Evolutionary conservation across 768 basidiomycete species (phyloP).

Genomic region (Sarcomyxa edulis): DNA sequence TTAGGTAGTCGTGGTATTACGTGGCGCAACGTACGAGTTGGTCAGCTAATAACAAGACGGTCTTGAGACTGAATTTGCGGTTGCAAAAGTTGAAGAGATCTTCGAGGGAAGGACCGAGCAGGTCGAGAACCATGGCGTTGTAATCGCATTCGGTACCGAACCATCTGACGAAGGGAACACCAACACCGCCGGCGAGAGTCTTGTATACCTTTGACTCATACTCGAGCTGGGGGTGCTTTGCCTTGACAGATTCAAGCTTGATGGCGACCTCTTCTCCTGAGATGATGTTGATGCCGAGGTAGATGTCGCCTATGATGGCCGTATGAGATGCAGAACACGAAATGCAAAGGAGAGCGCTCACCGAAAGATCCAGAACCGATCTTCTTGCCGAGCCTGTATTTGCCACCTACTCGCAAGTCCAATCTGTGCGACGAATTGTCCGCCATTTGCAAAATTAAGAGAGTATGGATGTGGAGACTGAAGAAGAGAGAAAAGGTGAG

Average conservation of each 20-base stretch:
- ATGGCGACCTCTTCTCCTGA: slow-evolving; percentile 99
- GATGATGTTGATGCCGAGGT: slow-evolving; percentile 99
- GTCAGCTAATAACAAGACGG: slow-evolving; percentile 92
- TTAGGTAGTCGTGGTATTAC: too few relatives aligned
- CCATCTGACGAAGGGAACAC: slow-evolving; percentile 97
- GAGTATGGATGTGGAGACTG: slow-evolving; percentile 15
- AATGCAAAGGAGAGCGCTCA: slow-evolving; percentile 32
- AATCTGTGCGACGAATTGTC: slow-evolving; percentile 68
- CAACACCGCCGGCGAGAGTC: slow-evolving; percentile 98
- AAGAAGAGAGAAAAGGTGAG: slow-evolving; percentile 14
- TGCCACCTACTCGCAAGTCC: slow-evolving; percentile 86
- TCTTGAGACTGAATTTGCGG: slow-evolving; percentile 97
- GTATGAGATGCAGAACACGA: slow-evolving; percentile 8
- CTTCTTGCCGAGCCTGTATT: slow-evolving; percentile 99
- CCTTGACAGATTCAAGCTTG: slow-evolving; percentile 99
- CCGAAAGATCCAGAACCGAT: slow-evolving; percentile 98
- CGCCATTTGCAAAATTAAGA: slow-evolving; percentile 70
- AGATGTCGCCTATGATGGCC: slow-evolving; percentile 78
- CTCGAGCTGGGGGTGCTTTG: slow-evolving; percentile 99
- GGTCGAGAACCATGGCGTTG: slow-evolving; percentile 99
- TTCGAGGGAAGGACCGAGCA: slow-evolving; percentile 88
- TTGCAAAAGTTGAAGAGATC: slow-evolving; percentile 95
- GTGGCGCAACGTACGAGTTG: slow-evolving; percentile 86
- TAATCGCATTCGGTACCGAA: slow-evolving; percentile 96
- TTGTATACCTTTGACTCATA: slow-evolving; percentile 96